phyloP scores from a whole-genome alignment of 2,329 filamentous ascomycete genomes.

The Alternaria ventricosa region DNA sequence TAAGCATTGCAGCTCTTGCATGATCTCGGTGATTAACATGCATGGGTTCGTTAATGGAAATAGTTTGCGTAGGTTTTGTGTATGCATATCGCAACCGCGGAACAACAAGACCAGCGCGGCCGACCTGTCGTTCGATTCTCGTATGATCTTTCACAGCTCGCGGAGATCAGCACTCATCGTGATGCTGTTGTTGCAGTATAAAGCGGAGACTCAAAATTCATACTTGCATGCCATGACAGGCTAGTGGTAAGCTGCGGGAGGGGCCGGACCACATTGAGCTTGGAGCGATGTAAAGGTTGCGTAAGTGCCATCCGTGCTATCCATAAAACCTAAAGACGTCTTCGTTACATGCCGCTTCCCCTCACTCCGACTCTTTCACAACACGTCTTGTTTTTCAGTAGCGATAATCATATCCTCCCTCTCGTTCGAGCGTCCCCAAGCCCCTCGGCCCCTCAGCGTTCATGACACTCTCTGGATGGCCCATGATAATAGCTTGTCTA shows the following conservation, averaged over 20 bases:
- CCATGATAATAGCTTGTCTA: conserved; percentile 33
- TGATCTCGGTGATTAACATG: not conserved
- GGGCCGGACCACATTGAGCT: not conserved
- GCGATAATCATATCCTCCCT: conserved; percentile 1
- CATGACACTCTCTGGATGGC: conserved; percentile 25
- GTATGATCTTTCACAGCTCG: not conserved
- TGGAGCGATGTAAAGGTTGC: not conserved
- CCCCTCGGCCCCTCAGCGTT: conserved; percentile 19
- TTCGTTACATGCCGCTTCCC: not conserved
- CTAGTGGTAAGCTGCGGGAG: not conserved
- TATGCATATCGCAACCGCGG: not conserved
- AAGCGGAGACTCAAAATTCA: not conserved
- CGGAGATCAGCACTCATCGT: not conserved
- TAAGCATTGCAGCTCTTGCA: not conserved
- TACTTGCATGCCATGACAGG: not conserved
- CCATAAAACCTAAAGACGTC: not conserved
- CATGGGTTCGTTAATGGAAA: not conserved
- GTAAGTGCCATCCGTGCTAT: not conserved
- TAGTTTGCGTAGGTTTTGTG: not conserved
- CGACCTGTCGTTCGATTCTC: not conserved
- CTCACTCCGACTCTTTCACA: not conserved
- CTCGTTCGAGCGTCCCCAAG: conserved; percentile 18
- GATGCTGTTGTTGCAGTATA: not conserved
- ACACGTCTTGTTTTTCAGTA: not conserved
- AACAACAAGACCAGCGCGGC: not conserved